phyloP scores from a whole-genome alignment of 2,329 filamentous ascomycete species.

The Myrmaecium sp. region DNA sequence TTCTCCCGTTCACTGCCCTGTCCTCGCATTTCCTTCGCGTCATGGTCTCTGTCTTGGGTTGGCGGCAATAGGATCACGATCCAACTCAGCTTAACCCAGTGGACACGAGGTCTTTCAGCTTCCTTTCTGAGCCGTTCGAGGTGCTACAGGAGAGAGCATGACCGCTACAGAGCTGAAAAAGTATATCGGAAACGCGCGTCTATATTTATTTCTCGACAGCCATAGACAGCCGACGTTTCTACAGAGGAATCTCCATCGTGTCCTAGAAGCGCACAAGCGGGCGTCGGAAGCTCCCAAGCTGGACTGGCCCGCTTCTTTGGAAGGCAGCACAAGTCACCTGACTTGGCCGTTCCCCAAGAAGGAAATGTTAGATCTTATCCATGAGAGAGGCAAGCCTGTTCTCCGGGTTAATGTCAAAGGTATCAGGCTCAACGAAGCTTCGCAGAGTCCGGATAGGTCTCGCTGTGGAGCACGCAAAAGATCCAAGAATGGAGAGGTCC shows the following conservation, averaged over 20 bases:
- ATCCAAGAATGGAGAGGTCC: too few species aligned
- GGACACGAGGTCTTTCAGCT: too few species aligned
- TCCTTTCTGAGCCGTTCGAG: too few species aligned
- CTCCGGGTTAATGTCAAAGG: slow-evolving; percentile 9
- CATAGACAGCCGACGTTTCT: slow-evolving; percentile 11
- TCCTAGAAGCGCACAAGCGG: slow-evolving; percentile 9
- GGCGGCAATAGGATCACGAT: too few species aligned
- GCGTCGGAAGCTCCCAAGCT: slow-evolving; percentile 3
- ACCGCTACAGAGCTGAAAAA: slow-evolving; percentile 5
- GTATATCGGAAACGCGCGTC: slow-evolving; percentile 11
- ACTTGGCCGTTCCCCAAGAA: slow-evolving; percentile 13
- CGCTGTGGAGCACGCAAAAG: too few species aligned
- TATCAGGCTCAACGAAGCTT: too few species aligned
- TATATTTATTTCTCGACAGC: slow-evolving; percentile 11
- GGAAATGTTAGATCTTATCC: slow-evolving; percentile 12
- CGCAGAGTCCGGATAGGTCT: too few species aligned
- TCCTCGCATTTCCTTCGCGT: too few species aligned
- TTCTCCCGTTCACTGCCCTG: too few species aligned
- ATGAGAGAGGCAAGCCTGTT: slow-evolving; percentile 8
- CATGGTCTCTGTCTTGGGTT: too few species aligned
- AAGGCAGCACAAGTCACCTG: neutral
- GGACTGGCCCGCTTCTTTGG: neutral
- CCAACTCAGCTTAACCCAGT: too few species aligned
- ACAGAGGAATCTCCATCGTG: slow-evolving; percentile 10
- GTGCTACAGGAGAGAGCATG: too few species aligned